Conservation (phyloP, 2,329 filamentous ascomycete species). For the Aspergillus melleus region DNA sequence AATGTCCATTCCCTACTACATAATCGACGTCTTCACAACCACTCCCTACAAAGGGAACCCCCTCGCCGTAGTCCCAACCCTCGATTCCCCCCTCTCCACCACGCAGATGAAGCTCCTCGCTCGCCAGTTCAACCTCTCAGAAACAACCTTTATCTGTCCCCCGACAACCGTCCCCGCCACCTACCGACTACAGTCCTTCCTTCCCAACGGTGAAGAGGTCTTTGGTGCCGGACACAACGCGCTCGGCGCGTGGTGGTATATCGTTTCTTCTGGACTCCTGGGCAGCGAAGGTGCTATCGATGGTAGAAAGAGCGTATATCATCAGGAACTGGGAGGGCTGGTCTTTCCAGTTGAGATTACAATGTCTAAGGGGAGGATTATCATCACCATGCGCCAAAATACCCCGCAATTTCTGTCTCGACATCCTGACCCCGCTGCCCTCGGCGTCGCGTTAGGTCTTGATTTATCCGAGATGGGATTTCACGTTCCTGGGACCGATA, state of each 20-base stretch:
- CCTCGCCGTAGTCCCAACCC: conserved; percentile 19
- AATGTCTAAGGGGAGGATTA: background rate
- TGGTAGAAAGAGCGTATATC: background rate
- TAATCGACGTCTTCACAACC: conserved; percentile 20
- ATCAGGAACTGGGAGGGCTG: background rate
- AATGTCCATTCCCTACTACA: background rate
- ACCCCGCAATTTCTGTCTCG: background rate
- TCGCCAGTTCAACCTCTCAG: conserved; percentile 21
- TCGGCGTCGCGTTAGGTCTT: background rate
- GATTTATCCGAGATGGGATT: background rate
- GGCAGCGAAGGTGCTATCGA: background rate
- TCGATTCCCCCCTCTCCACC: conserved; percentile 8
- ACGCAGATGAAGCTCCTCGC: conserved; percentile 21
- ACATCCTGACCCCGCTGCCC: background rate
- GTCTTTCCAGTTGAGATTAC: background rate
- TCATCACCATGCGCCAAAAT: background rate
- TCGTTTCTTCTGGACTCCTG: conserved; percentile 14
- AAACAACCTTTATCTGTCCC: conserved; percentile 17
- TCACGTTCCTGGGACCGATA: background rate
- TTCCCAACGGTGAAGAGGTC: conserved; percentile 22
- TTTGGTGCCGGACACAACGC: conserved; percentile 23
- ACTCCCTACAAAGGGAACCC: conserved; percentile 22
- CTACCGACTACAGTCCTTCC: conserved; percentile 20
- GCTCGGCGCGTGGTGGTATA: conserved; percentile 22
- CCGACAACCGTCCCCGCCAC: conserved; percentile 10